Evolutionary conservation across 148 eudicot genomes (phyloP).

Genomic region (Oxyria digyna): DNA sequence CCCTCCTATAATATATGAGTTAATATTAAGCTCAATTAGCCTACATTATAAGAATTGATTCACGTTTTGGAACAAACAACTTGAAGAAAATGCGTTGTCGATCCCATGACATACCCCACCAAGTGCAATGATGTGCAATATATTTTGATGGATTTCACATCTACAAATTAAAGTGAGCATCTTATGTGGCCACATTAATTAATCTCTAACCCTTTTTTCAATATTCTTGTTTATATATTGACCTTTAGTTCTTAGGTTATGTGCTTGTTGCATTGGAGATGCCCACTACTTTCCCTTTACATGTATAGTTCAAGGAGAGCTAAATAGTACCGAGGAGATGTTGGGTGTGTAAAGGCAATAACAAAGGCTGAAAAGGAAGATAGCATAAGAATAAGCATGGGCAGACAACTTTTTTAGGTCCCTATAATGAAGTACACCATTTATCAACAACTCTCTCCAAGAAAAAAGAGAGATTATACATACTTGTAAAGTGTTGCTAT

Average conservation of each 20-base stretch:
- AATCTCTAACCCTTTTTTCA: not conserved
- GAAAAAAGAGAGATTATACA: not conserved
- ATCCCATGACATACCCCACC: not conserved
- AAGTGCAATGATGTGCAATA: not conserved
- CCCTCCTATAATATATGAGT: too few species aligned
- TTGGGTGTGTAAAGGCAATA: not conserved
- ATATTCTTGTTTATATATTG: not conserved
- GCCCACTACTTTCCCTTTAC: constrained; percentile 7
- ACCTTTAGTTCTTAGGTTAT: not conserved
- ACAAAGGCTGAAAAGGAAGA: not conserved
- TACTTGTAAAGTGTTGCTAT: too few species aligned
- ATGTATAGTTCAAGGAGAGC: not conserved
- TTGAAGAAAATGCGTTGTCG: not conserved
- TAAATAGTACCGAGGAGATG: not conserved
- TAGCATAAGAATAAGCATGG: constrained; percentile 1
- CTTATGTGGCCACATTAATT: not conserved
- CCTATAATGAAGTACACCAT: not conserved
- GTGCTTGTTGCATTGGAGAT: constrained; percentile 3
- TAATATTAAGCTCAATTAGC: not conserved
- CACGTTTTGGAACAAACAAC: not conserved
- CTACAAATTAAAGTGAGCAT: constrained; percentile 1
- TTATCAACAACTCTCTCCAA: not conserved
- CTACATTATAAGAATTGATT: too few species aligned
- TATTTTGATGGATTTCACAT: not conserved
- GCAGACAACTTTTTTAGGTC: not conserved